A percentile compares a stretch with the other conserved stretches of the same genome.
Evolutionary conservation across 2,329 filamentous ascomycete genomes (phyloP).

Genomic region (Claviceps arundinis): DNA sequence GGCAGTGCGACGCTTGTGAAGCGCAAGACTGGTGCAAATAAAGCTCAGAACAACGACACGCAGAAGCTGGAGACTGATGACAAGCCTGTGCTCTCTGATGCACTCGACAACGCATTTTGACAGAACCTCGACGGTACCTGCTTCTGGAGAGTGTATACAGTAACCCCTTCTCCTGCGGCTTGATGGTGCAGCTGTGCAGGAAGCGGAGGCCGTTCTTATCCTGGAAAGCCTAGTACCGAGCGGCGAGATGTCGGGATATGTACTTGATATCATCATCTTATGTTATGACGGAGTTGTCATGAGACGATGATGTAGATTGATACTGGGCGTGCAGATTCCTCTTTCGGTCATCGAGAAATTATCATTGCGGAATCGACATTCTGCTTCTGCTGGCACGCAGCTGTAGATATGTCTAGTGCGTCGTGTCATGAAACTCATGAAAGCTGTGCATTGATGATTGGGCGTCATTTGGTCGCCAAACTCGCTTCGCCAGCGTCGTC

Average conservation of each 20-base stretch:
- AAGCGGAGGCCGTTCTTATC: background rate
- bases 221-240: background rate
- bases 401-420: too few relatives aligned
- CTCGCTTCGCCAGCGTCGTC: background rate
- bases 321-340: background rate
- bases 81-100: conserved; percentile 16
- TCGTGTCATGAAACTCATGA: background rate
- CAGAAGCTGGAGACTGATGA: conserved; percentile 16
- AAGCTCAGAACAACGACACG: conserved; percentile 11
- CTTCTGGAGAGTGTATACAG: background rate
- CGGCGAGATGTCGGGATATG: background rate
- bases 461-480: background rate
- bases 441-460: background rate
- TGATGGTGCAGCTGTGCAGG: background rate
- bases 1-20: conserved; percentile 14
- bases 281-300: background rate
- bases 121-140: background rate
- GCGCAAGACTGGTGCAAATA: conserved; percentile 19
- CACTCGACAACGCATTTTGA: background rate
- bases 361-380: too few relatives aligned
- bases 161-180: background rate
- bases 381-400: background rate
- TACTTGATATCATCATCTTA: background rate
- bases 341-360: too few relatives aligned
- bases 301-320: background rate